phyloP scores from a whole-genome alignment of 495 filamentous ascomycete genomes.

The Physcia stellaris region DNA sequence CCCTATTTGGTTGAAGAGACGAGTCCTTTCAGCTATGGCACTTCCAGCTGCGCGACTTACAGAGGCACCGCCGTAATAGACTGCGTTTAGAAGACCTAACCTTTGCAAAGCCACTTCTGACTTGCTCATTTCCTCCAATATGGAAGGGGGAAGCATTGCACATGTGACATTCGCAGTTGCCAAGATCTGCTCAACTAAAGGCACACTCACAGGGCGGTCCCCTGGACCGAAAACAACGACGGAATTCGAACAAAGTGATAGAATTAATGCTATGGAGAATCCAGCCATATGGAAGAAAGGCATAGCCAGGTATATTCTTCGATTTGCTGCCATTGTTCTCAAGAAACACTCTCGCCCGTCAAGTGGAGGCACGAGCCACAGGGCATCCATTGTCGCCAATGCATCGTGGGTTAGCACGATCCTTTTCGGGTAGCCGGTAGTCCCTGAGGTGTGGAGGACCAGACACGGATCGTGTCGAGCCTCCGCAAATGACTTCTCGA shows the following conservation, averaged over 20 bases:
- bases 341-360: constrained; percentile 12
- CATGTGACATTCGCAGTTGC: constrained; percentile 16
- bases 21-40: constrained; percentile 8
- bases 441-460: constrained; percentile 48
- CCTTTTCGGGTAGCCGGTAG: constrained; percentile 43
- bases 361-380: constrained; percentile 11
- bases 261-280: neutral
- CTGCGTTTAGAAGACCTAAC: constrained; percentile 13
- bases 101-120: constrained; percentile 16
- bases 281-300: constrained; percentile 1
- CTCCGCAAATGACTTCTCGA: constrained; percentile 21
- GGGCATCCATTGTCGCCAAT: constrained; percentile 28
- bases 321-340: constrained; percentile 14
- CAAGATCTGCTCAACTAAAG: constrained; percentile 16
- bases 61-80: constrained; percentile 21
- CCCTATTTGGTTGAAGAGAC: constrained; percentile 18
- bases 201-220: constrained; percentile 16
- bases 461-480: constrained; percentile 30
- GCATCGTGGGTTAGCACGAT: constrained; percentile 34
- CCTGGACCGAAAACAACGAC: neutral
- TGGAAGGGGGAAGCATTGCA: constrained; percentile 20
- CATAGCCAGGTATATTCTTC: constrained; percentile 2
- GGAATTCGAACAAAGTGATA: neutral
- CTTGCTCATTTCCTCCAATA: constrained; percentile 22
- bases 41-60: constrained; percentile 19